These are phyloP conservation scores for Apiotrichum montevideense DNA, from an alignment of 1,284 basidiomycete species.

Conservation along the genomic window DNA sequence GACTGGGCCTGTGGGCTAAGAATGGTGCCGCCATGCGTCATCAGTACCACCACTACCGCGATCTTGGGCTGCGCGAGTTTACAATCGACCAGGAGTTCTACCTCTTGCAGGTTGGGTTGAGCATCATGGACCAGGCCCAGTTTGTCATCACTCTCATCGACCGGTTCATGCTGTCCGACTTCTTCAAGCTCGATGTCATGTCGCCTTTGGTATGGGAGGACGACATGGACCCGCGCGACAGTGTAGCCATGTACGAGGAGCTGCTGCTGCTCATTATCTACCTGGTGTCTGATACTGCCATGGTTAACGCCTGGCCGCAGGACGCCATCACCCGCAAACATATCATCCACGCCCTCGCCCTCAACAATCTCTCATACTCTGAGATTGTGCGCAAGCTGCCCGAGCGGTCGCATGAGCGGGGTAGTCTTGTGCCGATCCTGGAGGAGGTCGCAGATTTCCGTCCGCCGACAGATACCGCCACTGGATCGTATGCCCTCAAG, in stretches of 20 bases:
- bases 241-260: constrained; percentile 86
- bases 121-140: constrained; percentile 70
- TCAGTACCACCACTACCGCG: constrained; percentile 93
- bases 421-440: constrained; percentile 75
- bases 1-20: constrained; percentile 92
- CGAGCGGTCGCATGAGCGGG: constrained; percentile 80
- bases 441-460: constrained; percentile 75
- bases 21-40: constrained; percentile 94
- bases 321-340: constrained; percentile 68
- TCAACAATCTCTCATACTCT: constrained; percentile 82
- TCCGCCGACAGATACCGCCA: constrained; percentile 62
- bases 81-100: constrained; percentile 97
- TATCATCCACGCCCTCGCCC: constrained; percentile 83
- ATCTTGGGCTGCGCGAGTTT: constrained; percentile 88
- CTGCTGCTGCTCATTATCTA: constrained; percentile 81
- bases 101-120: constrained; percentile 77
- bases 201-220: constrained; percentile 27
- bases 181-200: constrained; percentile 59
- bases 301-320: constrained; percentile 65
- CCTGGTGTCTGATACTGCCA: constrained; percentile 75
- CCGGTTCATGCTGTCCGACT: constrained; percentile 73
- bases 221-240: constrained; percentile 35
- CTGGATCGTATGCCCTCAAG: constrained; percentile 81
- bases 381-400: constrained; percentile 87
- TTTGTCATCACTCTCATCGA: constrained; percentile 83